Conservation (phyloP, 495 filamentous ascomycete genomes). For the Penicillium goetzii region DNA sequence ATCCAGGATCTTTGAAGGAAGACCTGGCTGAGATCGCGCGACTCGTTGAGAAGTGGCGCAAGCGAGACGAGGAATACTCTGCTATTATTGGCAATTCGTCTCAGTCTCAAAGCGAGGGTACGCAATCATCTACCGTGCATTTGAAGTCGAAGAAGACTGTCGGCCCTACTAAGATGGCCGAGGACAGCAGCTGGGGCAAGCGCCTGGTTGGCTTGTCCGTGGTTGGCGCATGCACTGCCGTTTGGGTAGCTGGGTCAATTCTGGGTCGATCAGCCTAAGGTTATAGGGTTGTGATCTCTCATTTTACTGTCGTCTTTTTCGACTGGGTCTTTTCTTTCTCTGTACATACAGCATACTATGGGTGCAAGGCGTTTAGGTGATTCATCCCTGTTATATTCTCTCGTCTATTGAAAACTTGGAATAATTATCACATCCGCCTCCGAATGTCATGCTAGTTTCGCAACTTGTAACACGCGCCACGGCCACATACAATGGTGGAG, state of each 20-base stretch:
- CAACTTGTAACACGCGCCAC: constrained; percentile 3
- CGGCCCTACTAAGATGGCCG: constrained; percentile 64
- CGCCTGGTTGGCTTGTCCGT: constrained; percentile 67
- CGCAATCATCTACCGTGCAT: constrained; percentile 28
- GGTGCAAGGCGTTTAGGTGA: constrained; percentile 15
- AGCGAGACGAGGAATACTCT: constrained; percentile 41
- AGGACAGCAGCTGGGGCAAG: constrained; percentile 71
- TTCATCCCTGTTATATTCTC: neutral
- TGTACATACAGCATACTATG: constrained; percentile 14
- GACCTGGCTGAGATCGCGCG: constrained; percentile 72
- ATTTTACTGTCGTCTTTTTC: neutral
- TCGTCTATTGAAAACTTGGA: neutral
- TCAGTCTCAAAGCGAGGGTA: constrained; percentile 31
- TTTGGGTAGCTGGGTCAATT: constrained; percentile 66
- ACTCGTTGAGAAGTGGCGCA: constrained; percentile 54
- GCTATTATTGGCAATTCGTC: constrained; percentile 39
- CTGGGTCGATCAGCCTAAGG: constrained; percentile 27
- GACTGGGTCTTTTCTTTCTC: neutral
- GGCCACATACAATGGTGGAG: too few relatives aligned
- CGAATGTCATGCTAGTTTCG: neutral
- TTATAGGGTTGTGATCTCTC: too few relatives aligned
- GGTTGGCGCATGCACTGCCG: constrained; percentile 65
- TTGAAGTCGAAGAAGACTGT: constrained; percentile 40
- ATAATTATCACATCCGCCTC: neutral
- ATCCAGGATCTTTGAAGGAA: constrained; percentile 66